Base-by-base conservation (phyloP, 1,139 yeast genomes). In the Waltiozyma solani region DNA sequence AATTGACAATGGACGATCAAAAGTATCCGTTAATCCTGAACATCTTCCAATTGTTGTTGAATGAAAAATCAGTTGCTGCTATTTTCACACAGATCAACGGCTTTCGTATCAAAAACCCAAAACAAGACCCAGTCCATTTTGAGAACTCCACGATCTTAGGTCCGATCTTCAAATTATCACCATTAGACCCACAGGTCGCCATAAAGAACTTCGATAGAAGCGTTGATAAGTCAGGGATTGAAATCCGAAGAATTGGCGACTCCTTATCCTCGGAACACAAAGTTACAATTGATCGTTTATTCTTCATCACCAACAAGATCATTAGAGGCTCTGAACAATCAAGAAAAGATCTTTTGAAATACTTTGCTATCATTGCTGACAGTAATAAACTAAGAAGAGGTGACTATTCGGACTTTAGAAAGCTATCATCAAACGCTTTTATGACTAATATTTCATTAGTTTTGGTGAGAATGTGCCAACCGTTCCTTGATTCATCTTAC, bases 311-410 rank as follows among this genome's bases (percentile, higher is more conserved):
- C 39, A 84, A 87, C 54, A 78, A 74, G 51, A 71, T 91, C 37
- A 73, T 91, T n/a, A 71, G 97, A 45, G 84, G 89, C 0, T 78
- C 87, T 2, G 59, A 72, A 0, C 64, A 67, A 30, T 72, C 95
- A 0, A 70, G 97, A 46, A 63, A 62, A 32, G 76, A 65, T 34
- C 56, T 89, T 39, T 61, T 91, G 45, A 58, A 66, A 39, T 87
- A 81, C 70, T 76, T 89, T 58, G 82, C 82, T 3, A 71, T 69
- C 31, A 69, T 87, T 34, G 71, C 86, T 18, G 85, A 89, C 52
- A 67, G 74, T 42, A 87, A 89, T 56, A 96, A 89, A 60, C 71
- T 85, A 51, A 75, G 97, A 60, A 73, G 84, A 49, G 96, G 96
- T 36, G 78, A 84, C 49, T 95, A 84, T 57, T 83, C 91, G 4